Evolutionary conservation across 139 green algal genomes (phyloP).

Genomic region (Asterochloris sp.): DNA sequence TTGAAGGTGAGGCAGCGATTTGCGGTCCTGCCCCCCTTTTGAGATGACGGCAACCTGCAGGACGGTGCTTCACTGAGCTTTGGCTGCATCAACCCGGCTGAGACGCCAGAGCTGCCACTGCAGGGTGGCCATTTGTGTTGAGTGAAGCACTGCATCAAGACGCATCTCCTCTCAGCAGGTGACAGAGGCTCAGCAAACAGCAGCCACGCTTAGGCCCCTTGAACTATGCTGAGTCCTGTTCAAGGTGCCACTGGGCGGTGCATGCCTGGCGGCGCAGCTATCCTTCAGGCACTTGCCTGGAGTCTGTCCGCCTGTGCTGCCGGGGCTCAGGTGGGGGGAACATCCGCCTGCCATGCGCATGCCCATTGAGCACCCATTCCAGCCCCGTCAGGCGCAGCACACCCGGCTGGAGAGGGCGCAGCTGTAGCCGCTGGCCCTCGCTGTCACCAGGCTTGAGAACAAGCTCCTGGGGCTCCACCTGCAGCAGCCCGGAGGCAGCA

Average conservation of each 20-base stretch:
- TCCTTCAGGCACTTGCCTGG: not conserved
- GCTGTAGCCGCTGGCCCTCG: slow-evolving; percentile 50
- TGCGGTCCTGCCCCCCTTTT: slow-evolving; percentile 1
- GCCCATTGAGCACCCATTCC: slow-evolving; percentile 59
- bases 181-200: not conserved
- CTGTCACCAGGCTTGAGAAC: slow-evolving; percentile 29
- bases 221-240: not conserved
- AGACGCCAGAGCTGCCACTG: not conserved
- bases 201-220: not conserved
- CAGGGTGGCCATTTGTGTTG: not conserved
- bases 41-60: slow-evolving; percentile 1
- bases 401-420: slow-evolving; percentile 47
- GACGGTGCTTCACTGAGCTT: not conserved
- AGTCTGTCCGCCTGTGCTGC: slow-evolving; percentile 18
- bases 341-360: slow-evolving; percentile 31
- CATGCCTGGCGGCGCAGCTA: not conserved
- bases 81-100: not conserved
- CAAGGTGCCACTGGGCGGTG: not conserved
- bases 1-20: slow-evolving; percentile 13
- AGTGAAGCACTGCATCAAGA: not conserved
- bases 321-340: slow-evolving; percentile 46
- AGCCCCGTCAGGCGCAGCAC: slow-evolving; percentile 60
- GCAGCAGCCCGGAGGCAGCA: not conserved
- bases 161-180: not conserved
- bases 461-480: slow-evolving; percentile 38